A percentile compares a stretch with the other conserved stretches of the same genome.
Conservation (phyloP, 495 filamentous ascomycete genomes). For the Aspergillus homomorphus region DNA sequence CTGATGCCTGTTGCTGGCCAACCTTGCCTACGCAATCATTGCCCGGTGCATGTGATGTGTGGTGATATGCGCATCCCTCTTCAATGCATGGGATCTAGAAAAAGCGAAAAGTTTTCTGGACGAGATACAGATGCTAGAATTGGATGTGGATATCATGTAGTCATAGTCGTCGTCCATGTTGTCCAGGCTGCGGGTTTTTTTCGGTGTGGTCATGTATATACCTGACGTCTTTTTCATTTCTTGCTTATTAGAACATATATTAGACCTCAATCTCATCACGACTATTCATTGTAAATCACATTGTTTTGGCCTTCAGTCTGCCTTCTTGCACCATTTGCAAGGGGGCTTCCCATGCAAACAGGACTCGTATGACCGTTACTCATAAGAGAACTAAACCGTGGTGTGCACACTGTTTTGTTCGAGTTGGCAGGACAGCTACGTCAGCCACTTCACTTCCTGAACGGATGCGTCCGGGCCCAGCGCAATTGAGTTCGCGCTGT, state of each 20-base stretch:
- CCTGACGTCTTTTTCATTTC: neutral
- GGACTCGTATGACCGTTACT: no score
- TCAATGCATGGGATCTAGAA: neutral
- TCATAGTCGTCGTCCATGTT: neutral
- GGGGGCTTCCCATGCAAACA: no score
- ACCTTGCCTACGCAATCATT: neutral
- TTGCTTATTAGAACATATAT: neutral
- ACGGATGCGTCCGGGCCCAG: no score
- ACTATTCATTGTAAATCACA: no score
- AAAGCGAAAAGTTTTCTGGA: neutral
- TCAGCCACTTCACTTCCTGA: no score
- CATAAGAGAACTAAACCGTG: no score
- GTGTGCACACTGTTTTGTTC: no score
- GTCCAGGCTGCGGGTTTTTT: neutral
- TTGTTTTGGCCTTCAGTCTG: no score
- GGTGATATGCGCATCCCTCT: neutral
- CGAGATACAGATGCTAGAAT: neutral
- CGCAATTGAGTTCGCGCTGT: no score
- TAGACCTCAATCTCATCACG: neutral
- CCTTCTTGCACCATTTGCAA: no score
- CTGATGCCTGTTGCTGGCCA: constrained; percentile 4
- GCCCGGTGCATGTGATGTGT: neutral
- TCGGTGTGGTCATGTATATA: neutral
- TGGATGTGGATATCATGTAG: neutral
- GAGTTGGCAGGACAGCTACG: no score